These are phyloP conservation scores for Elasticomyces elasticus DNA, from an alignment of 495 filamentous ascomycete species.

Conservation along the genomic window DNA sequence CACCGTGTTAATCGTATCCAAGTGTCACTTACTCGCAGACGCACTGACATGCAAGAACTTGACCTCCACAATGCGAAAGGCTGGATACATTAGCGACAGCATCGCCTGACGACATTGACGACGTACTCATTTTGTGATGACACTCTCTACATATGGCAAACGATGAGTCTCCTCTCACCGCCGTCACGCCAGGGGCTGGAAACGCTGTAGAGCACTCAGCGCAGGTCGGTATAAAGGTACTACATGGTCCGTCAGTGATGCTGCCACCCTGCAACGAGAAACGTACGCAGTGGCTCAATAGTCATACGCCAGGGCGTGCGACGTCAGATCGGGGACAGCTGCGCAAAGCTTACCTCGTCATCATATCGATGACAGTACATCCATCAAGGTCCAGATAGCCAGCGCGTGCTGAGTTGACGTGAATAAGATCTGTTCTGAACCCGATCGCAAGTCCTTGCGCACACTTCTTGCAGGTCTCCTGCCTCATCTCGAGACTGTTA, in stretches of 20 bases:
- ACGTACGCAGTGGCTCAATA: too few relatives aligned
- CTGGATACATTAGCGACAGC: constrained; percentile 1
- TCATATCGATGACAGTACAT: constrained; percentile 68
- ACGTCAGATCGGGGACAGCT: too few relatives aligned
- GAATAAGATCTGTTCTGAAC: constrained; percentile 68
- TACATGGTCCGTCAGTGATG: constrained; percentile 24
- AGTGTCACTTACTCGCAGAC: constrained; percentile 36
- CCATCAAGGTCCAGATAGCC: constrained; percentile 77
- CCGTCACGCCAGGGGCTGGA: constrained; percentile 51
- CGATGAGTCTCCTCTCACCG: constrained; percentile 65
- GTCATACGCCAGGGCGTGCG: too few relatives aligned
- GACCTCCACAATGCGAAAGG: constrained; percentile 66
- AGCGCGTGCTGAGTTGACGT: constrained; percentile 63
- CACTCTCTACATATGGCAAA: constrained; percentile 74
- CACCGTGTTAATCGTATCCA: too few relatives aligned
- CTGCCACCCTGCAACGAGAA: background rate
- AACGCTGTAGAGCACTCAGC: constrained; percentile 63
- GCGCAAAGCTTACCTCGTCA: constrained; percentile 57
- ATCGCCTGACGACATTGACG: background rate
- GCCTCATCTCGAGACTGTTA: constrained; percentile 27
- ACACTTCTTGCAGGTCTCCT: constrained; percentile 65
- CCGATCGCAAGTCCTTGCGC: constrained; percentile 54
- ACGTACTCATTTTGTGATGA: constrained; percentile 66
- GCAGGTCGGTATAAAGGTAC: constrained; percentile 76
- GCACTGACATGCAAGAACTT: constrained; percentile 66